Evolutionary conservation across 2,329 filamentous ascomycete species (phyloP).

Genomic region (Endoconidiophora laricicola): DNA sequence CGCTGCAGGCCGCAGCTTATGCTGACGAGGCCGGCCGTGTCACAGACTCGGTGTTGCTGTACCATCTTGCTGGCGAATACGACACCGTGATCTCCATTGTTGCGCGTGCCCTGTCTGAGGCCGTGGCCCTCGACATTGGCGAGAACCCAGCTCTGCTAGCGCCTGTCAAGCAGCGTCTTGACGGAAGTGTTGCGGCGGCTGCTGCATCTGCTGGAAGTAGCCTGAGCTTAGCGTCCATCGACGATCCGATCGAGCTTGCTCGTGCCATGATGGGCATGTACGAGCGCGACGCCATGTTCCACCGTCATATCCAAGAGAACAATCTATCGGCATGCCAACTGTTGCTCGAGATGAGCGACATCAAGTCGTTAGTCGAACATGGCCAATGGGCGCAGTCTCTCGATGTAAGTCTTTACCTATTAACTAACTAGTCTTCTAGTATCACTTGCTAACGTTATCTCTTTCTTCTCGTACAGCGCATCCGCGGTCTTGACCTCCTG

Average conservation of each 20-base stretch:
- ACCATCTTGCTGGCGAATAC: slow-evolving; percentile 88
- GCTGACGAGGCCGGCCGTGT: slow-evolving; percentile 89
- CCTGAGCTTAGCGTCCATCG: slow-evolving; percentile 29
- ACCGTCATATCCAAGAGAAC: slow-evolving; percentile 37
- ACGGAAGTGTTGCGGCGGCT: slow-evolving; percentile 28
- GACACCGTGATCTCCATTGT: slow-evolving; percentile 85
- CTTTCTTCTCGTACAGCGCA: slow-evolving; percentile 34
- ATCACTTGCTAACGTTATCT: slow-evolving; percentile 1
- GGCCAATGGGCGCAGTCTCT: slow-evolving; percentile 40
- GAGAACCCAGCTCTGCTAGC: slow-evolving; percentile 63
- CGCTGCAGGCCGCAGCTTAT: slow-evolving; percentile 75
- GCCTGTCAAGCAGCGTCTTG: slow-evolving; percentile 57
- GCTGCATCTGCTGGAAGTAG: slow-evolving; percentile 34
- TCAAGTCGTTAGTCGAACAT: slow-evolving; percentile 38
- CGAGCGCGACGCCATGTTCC: slow-evolving; percentile 43
- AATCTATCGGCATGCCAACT: slow-evolving; percentile 41
- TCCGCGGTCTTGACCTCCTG: slow-evolving; percentile 59
- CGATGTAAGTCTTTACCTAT: slow-evolving; percentile 31
- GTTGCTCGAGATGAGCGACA: slow-evolving; percentile 42
- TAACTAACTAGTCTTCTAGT: not conserved
- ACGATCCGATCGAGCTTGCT: slow-evolving; percentile 43
- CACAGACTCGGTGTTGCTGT: slow-evolving; percentile 85
- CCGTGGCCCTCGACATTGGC: slow-evolving; percentile 70
- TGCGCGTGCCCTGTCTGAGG: slow-evolving; percentile 78
- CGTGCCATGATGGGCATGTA: slow-evolving; percentile 47